Conservation (phyloP, 208 protist species). For the Angomonas ambiguus region DNA sequence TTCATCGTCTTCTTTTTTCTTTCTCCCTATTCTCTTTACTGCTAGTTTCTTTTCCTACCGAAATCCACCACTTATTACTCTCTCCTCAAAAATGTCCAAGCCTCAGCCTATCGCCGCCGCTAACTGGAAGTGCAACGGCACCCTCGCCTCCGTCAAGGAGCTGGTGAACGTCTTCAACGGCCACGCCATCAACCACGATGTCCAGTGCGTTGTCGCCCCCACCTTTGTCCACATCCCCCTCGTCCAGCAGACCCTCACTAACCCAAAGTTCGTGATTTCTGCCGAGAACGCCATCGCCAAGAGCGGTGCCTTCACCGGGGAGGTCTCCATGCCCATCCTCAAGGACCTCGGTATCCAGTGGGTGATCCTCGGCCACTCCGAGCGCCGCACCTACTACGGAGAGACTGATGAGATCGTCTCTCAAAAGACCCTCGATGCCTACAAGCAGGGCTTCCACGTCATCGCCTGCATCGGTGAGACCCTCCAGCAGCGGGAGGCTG, state of each 20-base stretch:
- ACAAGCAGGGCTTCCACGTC: conserved; percentile 87
- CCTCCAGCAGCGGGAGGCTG: conserved; percentile 90
- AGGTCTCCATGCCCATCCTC: conserved; percentile 88
- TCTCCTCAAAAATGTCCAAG: conserved; percentile 49
- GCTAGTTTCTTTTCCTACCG: conserved; percentile 4
- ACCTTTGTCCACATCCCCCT: conserved; percentile 80
- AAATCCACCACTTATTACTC: neutral
- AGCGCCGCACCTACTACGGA: conserved; percentile 94
- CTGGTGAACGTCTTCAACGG: conserved; percentile 76
- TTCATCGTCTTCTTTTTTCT: conserved; percentile 7
- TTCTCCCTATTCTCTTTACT: neutral
- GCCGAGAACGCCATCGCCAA: conserved; percentile 87
- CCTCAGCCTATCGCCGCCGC: conserved; percentile 89
- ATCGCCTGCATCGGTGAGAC: conserved; percentile 98
- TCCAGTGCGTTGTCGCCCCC: conserved; percentile 88
- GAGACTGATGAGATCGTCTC: conserved; percentile 92
- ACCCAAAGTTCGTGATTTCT: conserved; percentile 73
- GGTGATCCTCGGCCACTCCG: conserved; percentile 97
- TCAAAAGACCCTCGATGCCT: conserved; percentile 86
- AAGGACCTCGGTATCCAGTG: conserved; percentile 92
- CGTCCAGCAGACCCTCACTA: conserved; percentile 50
- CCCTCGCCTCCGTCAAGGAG: conserved; percentile 50
- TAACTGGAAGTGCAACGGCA: conserved; percentile 96
- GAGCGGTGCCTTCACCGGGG: conserved; percentile 89
- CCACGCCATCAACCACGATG: conserved; percentile 51